Evolutionary conservation across 345 rosid genomes (phyloP), one percentile per base, ranked within the genome.

Genomic region (Turritis glabra): DNA sequence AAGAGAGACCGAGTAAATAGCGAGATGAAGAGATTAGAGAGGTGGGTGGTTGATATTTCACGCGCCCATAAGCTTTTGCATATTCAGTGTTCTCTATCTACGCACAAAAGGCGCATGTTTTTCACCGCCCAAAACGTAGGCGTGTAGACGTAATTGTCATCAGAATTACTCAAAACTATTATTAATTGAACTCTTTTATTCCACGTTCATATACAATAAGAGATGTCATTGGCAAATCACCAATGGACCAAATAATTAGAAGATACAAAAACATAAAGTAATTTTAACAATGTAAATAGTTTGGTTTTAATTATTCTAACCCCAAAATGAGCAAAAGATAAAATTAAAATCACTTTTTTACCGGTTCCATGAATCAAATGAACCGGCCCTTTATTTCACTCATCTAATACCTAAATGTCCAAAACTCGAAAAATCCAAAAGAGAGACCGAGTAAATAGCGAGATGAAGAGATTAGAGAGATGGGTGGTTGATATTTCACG

Each of bases 31-130:
- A 25, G 64, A 64, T 63, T 63, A 52, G 43, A 69, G 43, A 63
- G 44, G 62, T 8, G 72, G 2, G 72, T 77, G 80, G 80, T 63
- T 70, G 46, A 37, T 70, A 55, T 46, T 61, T 53, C 19, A 44
- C 64, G 72, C 66, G 71, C 77, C 70, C 17, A 51, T 25, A 8
- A 23, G 1, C 5, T 33, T 32, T 33, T 18, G 30, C 67, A 35
- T 71, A 7, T 58, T 30, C 3, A 14, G 18, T 4, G 8, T 10
- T 40, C 4, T 13, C 32, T 8, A 26, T 46, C 7, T 55, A 12
- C 65, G 44, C 67, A 21, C 17, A 15, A 21, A 14, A 0, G 22
- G 62, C 69, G 61, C 61, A 57, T 67, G 69, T 18, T 26, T 26
- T n/a, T n/a, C n/a, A n/a, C 43, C 17, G 35, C 58, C 18, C 8